Base-by-base conservation (phyloP, 768 basidiomycete genomes). In the Flagelloscypha sp. region DNA sequence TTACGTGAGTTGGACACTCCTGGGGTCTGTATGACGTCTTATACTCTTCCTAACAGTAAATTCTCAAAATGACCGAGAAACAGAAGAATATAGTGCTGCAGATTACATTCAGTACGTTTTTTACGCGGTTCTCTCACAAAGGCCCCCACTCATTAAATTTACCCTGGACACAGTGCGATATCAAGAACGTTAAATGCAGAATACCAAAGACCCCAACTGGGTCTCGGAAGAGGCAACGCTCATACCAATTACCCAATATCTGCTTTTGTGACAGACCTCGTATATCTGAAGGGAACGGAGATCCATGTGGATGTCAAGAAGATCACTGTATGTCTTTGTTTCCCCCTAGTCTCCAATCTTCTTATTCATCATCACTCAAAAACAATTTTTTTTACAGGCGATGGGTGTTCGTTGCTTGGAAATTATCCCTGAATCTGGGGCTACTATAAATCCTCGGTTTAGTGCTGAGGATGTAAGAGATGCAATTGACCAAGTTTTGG, bases 31-130 rank as follows among this genome's bases (percentile, higher is more conserved):
- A 22, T 24, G 12, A 40, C 27, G 11, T 21, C 29, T 20, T 24
- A 15, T 23, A 27, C 24, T 20, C 8, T 8, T 5, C 7, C 38
- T 13, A 16, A 9, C 45, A 94, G 92, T 97, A 38, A 97, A 95
- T 52, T 65, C 74, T 9, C 71, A 68, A 45, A 95, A 94, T 48
- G 93, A 97, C 50, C 69, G 92, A 37, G 93, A 97, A 58, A 95
- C 92, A 1, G 72, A 78, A 18, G 83, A 77, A 6, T 94, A 93
- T 53, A 75, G 71, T 5, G 92, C 88, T 1, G 66, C 72, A 3
- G 84, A 93, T 59, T 94, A 94, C 51, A 74, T 97, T 47, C 65
- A 61, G 84, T 87, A 47, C 47, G 66, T 47, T 18, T 5, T 34
- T 35, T 27, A 29, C 36, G 21, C 15, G 25, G 36, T 44, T 19